Percentiles rank a stretch among this genome's conserved stretches.
phyloP scores from a whole-genome alignment of 2,329 filamentous ascomycete species.

The Diaporthe ampelina region DNA sequence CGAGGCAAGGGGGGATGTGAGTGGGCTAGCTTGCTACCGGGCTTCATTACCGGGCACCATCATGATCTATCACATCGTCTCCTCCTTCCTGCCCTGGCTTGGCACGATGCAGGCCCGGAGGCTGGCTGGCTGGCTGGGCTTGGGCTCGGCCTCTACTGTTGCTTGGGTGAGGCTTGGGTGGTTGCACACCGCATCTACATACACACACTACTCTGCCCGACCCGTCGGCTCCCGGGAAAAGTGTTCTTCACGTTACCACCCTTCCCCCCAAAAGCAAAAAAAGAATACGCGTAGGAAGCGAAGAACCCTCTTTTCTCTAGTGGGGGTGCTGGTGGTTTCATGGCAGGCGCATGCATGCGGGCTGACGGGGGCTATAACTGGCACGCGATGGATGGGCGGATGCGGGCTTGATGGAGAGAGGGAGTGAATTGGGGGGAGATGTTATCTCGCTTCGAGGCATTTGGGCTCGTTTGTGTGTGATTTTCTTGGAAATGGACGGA shows the following conservation, averaged over 20 bases:
- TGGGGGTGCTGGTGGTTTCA: conserved; percentile 21
- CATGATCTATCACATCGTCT: not conserved
- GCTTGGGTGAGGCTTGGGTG: not conserved
- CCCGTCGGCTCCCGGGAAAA: not conserved
- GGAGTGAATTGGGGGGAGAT: too few species aligned
- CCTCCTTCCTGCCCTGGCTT: not conserved
- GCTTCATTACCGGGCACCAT: not conserved
- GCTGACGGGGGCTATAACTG: conserved; percentile 27
- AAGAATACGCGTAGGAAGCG: not conserved
- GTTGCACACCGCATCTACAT: conserved; percentile 14
- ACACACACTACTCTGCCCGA: not conserved
- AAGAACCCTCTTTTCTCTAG: conserved; percentile 14
- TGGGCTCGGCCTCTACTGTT: not conserved
- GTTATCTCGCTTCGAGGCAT: conserved; percentile 26
- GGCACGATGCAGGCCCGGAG: not conserved
- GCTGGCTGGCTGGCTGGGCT: not conserved
- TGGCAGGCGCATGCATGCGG: conserved; percentile 16
- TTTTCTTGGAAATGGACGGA: not conserved
- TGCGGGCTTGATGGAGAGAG: not conserved
- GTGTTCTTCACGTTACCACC: not conserved
- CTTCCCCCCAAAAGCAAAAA: conserved; percentile 16
- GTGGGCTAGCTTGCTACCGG: not conserved
- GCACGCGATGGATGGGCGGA: conserved; percentile 10
- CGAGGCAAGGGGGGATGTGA: not conserved
- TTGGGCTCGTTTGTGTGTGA: not conserved